Evolutionary conservation across 225 moss, liverwort and hornwort species (phyloP).

Genomic region (Anthoceros angustus): DNA sequence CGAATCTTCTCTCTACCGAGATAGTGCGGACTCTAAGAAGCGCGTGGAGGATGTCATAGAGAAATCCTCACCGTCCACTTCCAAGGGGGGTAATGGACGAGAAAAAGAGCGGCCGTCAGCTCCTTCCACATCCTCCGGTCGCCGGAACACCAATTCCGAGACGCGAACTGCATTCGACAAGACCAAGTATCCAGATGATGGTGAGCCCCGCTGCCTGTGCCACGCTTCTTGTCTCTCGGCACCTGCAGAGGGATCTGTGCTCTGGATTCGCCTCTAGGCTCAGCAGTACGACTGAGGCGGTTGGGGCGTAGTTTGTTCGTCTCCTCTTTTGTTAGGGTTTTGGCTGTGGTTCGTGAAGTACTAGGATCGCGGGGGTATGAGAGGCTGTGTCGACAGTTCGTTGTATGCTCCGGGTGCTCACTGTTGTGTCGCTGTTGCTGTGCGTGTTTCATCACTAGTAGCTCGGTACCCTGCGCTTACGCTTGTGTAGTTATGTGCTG

Average conservation of each 20-base stretch:
- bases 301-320: too few relatives aligned
- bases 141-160: slow-evolving; percentile 42
- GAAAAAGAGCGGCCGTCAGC: slow-evolving; percentile 52
- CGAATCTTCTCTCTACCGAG: slow-evolving; percentile 59
- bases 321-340: not conserved
- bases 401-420: too few relatives aligned
- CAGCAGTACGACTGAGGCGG: too few relatives aligned
- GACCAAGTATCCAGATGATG: slow-evolving; percentile 77
- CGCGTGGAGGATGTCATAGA: slow-evolving; percentile 67
- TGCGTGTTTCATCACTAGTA: too few relatives aligned
- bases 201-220: slow-evolving; percentile 23
- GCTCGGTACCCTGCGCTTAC: too few relatives aligned
- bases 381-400: too few relatives aligned
- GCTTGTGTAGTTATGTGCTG: too few relatives aligned
- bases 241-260: too few relatives aligned
- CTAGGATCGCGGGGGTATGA: too few relatives aligned
- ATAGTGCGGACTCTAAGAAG: slow-evolving; percentile 51
- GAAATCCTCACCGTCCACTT: slow-evolving; percentile 75
- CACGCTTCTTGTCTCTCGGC: not conserved
- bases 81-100: slow-evolving; percentile 73
- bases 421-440: too few relatives aligned
- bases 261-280: too few relatives aligned
- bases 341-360: not conserved
- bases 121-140: slow-evolving; percentile 39
- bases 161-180: slow-evolving; percentile 50